These are phyloP conservation scores for Scedosporium apiospermum DNA, from an alignment of 2,329 filamentous ascomycete species.

Conservation along the genomic window DNA sequence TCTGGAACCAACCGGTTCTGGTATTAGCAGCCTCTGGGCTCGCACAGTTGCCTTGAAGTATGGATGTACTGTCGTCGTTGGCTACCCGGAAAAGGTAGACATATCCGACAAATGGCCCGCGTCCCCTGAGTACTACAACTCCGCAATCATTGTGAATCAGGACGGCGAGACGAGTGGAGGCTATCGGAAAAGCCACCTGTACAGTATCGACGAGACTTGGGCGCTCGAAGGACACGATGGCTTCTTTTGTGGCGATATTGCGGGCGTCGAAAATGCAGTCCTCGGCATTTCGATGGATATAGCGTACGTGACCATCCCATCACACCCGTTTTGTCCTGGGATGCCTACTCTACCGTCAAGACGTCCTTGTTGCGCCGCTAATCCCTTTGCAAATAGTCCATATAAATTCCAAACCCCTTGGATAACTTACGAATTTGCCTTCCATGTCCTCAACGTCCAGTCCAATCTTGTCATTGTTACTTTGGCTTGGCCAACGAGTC, in stretches of 20 bases:
- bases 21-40: conserved; percentile 57
- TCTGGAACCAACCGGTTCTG: conserved; percentile 51
- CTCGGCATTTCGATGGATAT: conserved; percentile 51
- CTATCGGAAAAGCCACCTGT: conserved; percentile 46
- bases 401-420: conserved; percentile 10
- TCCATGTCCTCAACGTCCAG: conserved; percentile 43
- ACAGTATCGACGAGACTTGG: conserved; percentile 53
- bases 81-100: conserved; percentile 53
- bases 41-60: conserved; percentile 47
- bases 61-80: conserved; percentile 52
- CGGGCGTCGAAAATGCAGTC: conserved; percentile 33
- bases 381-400: not conserved
- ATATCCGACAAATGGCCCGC: not conserved
- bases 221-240: conserved; percentile 42
- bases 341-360: not conserved
- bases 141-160: conserved; percentile 33
- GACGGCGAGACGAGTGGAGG: conserved; percentile 42
- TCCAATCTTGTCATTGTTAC: conserved; percentile 58
- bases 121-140: conserved; percentile 30
- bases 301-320: conserved; percentile 27
- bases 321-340: not conserved
- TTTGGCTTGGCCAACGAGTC: conserved; percentile 68
- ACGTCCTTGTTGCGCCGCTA: not conserved
- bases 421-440: conserved; percentile 24
- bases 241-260: conserved; percentile 32